These are phyloP conservation scores for Dryas octopetala DNA, from an alignment of 306 rosid species.

Conservation along the genomic window DNA sequence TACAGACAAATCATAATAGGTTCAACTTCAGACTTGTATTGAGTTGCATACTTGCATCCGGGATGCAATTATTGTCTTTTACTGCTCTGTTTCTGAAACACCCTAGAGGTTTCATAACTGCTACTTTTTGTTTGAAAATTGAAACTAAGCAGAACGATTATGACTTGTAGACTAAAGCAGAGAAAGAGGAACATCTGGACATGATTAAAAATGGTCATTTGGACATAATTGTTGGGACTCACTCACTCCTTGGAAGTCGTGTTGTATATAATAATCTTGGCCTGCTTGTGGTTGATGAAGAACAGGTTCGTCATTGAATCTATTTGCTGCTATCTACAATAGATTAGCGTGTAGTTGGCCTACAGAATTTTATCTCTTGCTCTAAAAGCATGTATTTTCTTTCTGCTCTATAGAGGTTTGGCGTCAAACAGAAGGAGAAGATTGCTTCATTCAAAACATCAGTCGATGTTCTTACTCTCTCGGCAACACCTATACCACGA, in stretches of 20 bases:
- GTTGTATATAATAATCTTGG: slow-evolving; percentile 88
- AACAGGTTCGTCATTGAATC: slow-evolving; percentile 59
- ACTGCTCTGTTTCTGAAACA: background rate
- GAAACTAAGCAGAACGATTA: slow-evolving; percentile 37
- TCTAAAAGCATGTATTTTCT: slow-evolving; percentile 23
- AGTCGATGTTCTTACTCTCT: slow-evolving; percentile 87
- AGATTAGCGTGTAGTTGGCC: slow-evolving; percentile 21
- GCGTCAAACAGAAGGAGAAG: slow-evolving; percentile 95
- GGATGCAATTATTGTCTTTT: background rate
- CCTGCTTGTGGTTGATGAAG: slow-evolving; percentile 93
- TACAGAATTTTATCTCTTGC: slow-evolving; percentile 6
- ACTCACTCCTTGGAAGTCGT: slow-evolving; percentile 91
- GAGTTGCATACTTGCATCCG: background rate
- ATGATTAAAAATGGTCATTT: slow-evolving; percentile 77
- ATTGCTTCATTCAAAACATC: slow-evolving; percentile 94
- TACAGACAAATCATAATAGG: background rate
- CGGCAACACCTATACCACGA: slow-evolving; percentile 96
- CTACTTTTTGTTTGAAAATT: slow-evolving; percentile 29
- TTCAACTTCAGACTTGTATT: background rate
- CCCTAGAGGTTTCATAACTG: slow-evolving; percentile 10
- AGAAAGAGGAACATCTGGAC: slow-evolving; percentile 67
- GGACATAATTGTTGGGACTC: slow-evolving; percentile 89
- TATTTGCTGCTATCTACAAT: slow-evolving; percentile 26
- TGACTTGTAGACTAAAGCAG: slow-evolving; percentile 73
- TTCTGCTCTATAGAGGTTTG: slow-evolving; percentile 71